Evolutionary conservation across 2,329 filamentous ascomycete species (phyloP), one percentile per base, ranked within the genome.

Genomic region (Apiospora arundinis): DNA sequence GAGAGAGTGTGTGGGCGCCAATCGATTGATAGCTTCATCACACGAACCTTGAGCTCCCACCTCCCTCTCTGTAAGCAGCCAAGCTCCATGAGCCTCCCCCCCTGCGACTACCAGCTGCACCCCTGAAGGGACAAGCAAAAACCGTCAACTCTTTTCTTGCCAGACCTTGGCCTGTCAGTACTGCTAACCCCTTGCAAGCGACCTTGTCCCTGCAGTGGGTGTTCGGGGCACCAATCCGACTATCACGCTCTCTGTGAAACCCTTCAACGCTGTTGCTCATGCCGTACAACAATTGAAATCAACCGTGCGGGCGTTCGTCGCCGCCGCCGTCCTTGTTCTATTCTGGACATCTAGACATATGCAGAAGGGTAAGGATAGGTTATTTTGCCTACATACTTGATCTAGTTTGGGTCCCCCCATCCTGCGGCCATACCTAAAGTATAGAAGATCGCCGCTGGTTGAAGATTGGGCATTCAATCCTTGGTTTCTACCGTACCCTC

Each of bases 221-320:
- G 56, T 40, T 63, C 56, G 56, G 56, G 32, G 32, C 56, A 63
- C 56, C 18, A 40, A 40, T 14, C 56, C 56, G 56, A 40, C 32
- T n/a, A 63, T 63, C 56, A 63, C 56, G 56, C 32, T 14, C 32
- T 63, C 56, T 40, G 56, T 63, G 56, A 63, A 63, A 63, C 56
- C 56, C 28, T 21, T 9, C 32, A 12, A 12, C 37, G 21, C 18
- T 40, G 32, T 63, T 63, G 32, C 56, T 40, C 56, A 63, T 63
- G 56, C 32, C 11, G 56, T 40, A 21, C 56, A 63, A 63, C 56
- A 40, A n/a, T 63, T 40, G 56, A 63, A 40, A 63, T 60, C 28
- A 37, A 37, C 28, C 52, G 52, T 63, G 56, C 56, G 32, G 9
- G 28, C 56, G 28, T 63, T 40, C 32, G 32, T 63, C 21, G 45